A percentile compares a stretch with the other conserved stretches of the same genome.
phyloP scores from a whole-genome alignment of 495 filamentous ascomycete genomes.

The Penicillium silybi region DNA sequence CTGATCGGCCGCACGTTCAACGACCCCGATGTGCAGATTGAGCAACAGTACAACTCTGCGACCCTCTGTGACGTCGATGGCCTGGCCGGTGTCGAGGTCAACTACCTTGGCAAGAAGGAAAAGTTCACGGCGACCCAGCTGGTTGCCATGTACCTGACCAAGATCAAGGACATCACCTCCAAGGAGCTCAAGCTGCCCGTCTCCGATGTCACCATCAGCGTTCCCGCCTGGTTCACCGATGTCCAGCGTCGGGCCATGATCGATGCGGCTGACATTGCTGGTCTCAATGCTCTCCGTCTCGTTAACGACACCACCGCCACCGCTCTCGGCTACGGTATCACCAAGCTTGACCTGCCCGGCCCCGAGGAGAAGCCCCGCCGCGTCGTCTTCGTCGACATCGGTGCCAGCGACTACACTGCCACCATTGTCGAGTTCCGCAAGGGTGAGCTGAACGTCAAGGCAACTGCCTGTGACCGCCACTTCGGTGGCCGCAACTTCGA shows the following conservation, averaged over 20 bases:
- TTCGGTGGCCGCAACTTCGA: slow-evolving; percentile 98
- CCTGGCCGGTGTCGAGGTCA: slow-evolving; percentile 91
- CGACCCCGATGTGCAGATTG: slow-evolving; percentile 88
- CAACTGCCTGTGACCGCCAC: slow-evolving; percentile 91
- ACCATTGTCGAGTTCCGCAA: slow-evolving; percentile 96
- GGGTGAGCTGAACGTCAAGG: slow-evolving; percentile 90
- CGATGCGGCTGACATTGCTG: slow-evolving; percentile 92
- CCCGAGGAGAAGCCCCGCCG: slow-evolving; percentile 90
- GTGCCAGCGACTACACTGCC: slow-evolving; percentile 91
- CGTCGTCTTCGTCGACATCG: slow-evolving; percentile 92
- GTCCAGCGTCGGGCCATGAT: slow-evolving; percentile 81
- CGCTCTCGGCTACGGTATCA: slow-evolving; percentile 96
- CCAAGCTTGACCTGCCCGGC: slow-evolving; percentile 85
- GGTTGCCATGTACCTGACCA: slow-evolving; percentile 90
- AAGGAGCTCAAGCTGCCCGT: slow-evolving; percentile 89
- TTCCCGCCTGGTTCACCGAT: slow-evolving; percentile 97
- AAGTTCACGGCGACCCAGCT: slow-evolving; percentile 88
- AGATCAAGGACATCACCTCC: slow-evolving; percentile 83
- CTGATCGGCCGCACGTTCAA: slow-evolving; percentile 78
- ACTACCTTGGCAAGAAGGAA: slow-evolving; percentile 91
- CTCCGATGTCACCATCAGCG: slow-evolving; percentile 90
- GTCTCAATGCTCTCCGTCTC: slow-evolving; percentile 84
- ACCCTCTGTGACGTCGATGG: slow-evolving; percentile 84
- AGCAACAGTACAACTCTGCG: slow-evolving; percentile 88
- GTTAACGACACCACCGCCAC: slow-evolving; percentile 99